Conservation (phyloP, 768 basidiomycete genomes). For the Boletus edulis region DNA sequence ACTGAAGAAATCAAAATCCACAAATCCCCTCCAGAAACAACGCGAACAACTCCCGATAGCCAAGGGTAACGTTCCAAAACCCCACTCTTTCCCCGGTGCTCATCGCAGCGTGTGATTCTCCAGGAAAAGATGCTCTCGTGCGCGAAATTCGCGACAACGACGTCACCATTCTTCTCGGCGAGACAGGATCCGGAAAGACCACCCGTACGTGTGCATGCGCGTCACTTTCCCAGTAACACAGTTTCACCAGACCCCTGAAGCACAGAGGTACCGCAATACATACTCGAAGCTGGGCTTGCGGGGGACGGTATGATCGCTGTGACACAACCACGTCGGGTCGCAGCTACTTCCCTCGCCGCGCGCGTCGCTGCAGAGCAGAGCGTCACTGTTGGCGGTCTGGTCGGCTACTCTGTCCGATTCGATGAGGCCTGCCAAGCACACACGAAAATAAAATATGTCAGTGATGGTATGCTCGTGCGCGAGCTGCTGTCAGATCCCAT, state of each 20-base stretch:
- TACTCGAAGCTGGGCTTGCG: constrained; percentile 78
- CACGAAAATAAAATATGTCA: constrained; percentile 94
- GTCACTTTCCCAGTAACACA: neutral
- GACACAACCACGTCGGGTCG: constrained; percentile 94
- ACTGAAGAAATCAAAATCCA: constrained; percentile 5
- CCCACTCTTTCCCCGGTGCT: neutral
- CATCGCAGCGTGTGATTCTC: neutral
- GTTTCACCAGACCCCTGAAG: constrained; percentile 29
- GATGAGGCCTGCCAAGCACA: constrained; percentile 71
- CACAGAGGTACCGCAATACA: constrained; percentile 93
- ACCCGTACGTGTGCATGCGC: constrained; percentile 70
- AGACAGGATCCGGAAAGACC: constrained; percentile 98
- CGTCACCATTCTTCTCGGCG: constrained; percentile 87
- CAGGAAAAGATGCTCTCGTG: constrained; percentile 75
- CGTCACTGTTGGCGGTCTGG: constrained; percentile 63
- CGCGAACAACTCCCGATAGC: constrained; percentile 75
- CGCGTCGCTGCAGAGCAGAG: constrained; percentile 88
- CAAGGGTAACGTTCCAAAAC: constrained; percentile 44
- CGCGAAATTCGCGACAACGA: constrained; percentile 74
- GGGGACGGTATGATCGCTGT: constrained; percentile 78
- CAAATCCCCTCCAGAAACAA: constrained; percentile 53
- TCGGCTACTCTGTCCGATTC: constrained; percentile 96
- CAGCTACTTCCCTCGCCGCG: constrained; percentile 89
- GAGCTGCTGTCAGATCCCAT: constrained; percentile 82
- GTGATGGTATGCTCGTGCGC: constrained; percentile 96